Conservation (phyloP, 768 basidiomycete genomes). For the Suillus alpinus region DNA sequence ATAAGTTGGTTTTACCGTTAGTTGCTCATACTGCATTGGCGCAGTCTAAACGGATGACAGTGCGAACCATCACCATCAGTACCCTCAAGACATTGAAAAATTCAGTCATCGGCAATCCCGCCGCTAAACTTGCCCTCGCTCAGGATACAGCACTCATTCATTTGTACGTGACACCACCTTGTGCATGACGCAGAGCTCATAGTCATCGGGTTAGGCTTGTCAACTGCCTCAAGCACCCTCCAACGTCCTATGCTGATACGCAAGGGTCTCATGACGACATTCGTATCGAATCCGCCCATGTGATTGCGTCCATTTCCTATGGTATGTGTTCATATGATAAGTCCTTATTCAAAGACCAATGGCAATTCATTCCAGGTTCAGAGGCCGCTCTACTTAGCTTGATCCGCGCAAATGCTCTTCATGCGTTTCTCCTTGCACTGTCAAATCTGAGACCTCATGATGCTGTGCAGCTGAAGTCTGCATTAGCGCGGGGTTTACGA, state of each 20-base stretch:
- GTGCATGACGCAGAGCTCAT: not conserved
- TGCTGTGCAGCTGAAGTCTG: constrained; percentile 42
- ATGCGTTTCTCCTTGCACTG: constrained; percentile 61
- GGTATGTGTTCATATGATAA: constrained; percentile 34
- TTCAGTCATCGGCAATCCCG: constrained; percentile 74
- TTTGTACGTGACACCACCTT: constrained; percentile 37
- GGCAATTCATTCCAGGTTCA: constrained; percentile 38
- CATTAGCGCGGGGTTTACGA: constrained; percentile 63
- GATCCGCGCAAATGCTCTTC: constrained; percentile 54
- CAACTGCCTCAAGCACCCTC: constrained; percentile 49
- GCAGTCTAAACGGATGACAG: constrained; percentile 21
- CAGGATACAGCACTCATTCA: constrained; percentile 55
- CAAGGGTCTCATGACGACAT: constrained; percentile 47
- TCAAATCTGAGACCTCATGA: constrained; percentile 42
- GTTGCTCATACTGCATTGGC: not conserved
- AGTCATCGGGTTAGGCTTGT: constrained; percentile 50
- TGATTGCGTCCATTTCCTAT: constrained; percentile 71
- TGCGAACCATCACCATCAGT: constrained; percentile 25
- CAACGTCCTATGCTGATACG: constrained; percentile 29
- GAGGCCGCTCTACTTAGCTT: constrained; percentile 57
- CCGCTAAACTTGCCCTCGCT: constrained; percentile 60
- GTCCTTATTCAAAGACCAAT: not conserved
- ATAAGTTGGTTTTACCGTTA: not conserved
- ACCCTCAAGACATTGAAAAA: constrained; percentile 71
- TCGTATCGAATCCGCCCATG: constrained; percentile 71